Base-by-base conservation (phyloP, 208 protist species). In the Novymonas esmeraldas region DNA sequence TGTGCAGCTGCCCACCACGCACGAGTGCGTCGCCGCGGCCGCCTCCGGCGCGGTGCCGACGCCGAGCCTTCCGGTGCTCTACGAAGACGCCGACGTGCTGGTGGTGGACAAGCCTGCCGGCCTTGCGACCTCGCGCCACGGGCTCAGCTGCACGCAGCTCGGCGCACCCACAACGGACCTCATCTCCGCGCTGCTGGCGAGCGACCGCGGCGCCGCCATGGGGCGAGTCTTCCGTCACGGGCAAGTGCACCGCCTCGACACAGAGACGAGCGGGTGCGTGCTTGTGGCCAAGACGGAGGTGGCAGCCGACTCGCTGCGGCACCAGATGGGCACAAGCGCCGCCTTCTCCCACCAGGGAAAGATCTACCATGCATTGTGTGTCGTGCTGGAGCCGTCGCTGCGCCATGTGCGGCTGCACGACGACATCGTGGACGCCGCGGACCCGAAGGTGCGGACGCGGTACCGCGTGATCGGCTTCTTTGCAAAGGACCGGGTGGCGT, bases 201-300 rank as follows among this genome's bases (percentile, higher is more conserved):
- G 14, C 33, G 57, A 52, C 14, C 28, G 29, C n/a, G 44, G 2
- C 7, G 33, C 11, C 4, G 52, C 26, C 0, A 18, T 26, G 7
- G 28, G 28, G 13, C 18, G 28, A 2, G 73, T 92, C 3, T 87
- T 86, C 45, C 80, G 87, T 11, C 76, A 90, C n/a, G 90, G 90
- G 5, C 79, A 88, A 65, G 85, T 96, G 54, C 90, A 96, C 52
- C 85, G 90, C 0, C 77, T 96, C 6, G 90, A 96, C 46, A 67
- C 54, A 0, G 90, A 85, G 31, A 96, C 90, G 13, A 93, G 81
- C 34, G 90, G 90, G 24, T 85, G 79, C 42, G 51, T 96, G 14
- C 52, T 94, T 7, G 66, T 94, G 50, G 90, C 90, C 28, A 90
- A 92, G 51, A 85, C 70, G 13, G 63, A 79, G 1, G 51, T 39